These are phyloP conservation scores for Rubroboletus satanas DNA, from an alignment of 768 basidiomycete species.

Conservation along the genomic window DNA sequence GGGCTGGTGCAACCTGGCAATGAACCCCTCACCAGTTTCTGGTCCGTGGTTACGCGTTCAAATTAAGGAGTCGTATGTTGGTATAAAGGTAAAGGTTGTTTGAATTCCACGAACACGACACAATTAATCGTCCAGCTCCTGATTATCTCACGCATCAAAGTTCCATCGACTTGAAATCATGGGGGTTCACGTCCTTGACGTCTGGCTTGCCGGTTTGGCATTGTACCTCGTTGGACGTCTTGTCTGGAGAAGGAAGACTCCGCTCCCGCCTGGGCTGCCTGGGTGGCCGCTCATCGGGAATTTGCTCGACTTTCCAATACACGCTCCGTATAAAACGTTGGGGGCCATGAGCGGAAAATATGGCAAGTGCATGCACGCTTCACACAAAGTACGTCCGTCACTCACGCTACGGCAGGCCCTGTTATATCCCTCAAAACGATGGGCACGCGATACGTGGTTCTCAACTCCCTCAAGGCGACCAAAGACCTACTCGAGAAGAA, in stretches of 20 bases:
- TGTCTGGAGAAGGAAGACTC: neutral
- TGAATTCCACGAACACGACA: neutral
- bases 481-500: constrained; percentile 15
- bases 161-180: neutral
- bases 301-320: constrained; percentile 50
- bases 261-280: constrained; percentile 11
- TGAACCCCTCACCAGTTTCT: too few species aligned
- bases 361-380: constrained; percentile 33
- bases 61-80: too few species aligned
- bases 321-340: constrained; percentile 49
- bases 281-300: constrained; percentile 48
- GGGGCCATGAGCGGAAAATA: constrained; percentile 37
- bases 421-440: constrained; percentile 26
- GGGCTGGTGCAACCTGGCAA: too few species aligned
- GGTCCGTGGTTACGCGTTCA: too few species aligned
- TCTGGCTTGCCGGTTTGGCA: neutral
- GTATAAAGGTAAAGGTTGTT: too few species aligned
- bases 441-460: constrained; percentile 44
- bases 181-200: neutral
- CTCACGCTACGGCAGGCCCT: constrained; percentile 15
- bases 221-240: too few species aligned
- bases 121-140: neutral
- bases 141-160: neutral
- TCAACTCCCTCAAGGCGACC: constrained; percentile 42
- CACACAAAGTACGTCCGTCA: neutral